These are phyloP conservation scores for Sequoia sempervirens DNA, from an alignment of 75 land plant species.

Conservation along the genomic window DNA sequence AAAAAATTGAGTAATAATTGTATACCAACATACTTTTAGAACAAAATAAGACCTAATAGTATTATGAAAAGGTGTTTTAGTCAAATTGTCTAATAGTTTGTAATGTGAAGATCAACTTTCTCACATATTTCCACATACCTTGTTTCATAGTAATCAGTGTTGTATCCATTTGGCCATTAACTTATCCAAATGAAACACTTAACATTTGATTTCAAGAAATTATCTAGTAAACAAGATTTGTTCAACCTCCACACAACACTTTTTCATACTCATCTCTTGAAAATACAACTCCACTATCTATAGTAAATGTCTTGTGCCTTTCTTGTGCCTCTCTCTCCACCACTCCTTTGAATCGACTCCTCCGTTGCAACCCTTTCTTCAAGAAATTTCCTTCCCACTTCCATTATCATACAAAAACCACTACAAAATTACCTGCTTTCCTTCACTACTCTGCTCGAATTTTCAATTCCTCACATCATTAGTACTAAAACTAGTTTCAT, in stretches of 20 bases:
- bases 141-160: constrained; percentile 38
- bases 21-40: too few relatives aligned
- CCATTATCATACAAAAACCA: constrained; percentile 26
- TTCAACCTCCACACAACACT: constrained; percentile 46
- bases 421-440: constrained; percentile 36
- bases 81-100: too few relatives aligned
- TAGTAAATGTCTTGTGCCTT: constrained; percentile 27
- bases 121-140: constrained; percentile 48
- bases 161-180: constrained; percentile 44
- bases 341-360: too few relatives aligned
- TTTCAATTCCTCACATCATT: too few relatives aligned
- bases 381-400: constrained; percentile 42
- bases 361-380: constrained; percentile 11
- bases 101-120: constrained; percentile 32
- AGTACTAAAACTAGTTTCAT: too few relatives aligned
- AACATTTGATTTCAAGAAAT: constrained; percentile 44
- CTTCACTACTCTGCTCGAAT: constrained; percentile 51
- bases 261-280: constrained; percentile 41
- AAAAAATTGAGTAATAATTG: too few relatives aligned
- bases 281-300: constrained; percentile 43
- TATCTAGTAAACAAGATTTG: too few relatives aligned
- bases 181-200: constrained; percentile 51
- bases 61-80: too few relatives aligned
- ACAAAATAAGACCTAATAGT: too few relatives aligned
- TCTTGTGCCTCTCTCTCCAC: constrained; percentile 26